Percentiles rank a stretch among this genome's conserved stretches.
Evolutionary conservation across 2,329 filamentous ascomycete species (phyloP).

Genomic region (Xylaria digitata): DNA sequence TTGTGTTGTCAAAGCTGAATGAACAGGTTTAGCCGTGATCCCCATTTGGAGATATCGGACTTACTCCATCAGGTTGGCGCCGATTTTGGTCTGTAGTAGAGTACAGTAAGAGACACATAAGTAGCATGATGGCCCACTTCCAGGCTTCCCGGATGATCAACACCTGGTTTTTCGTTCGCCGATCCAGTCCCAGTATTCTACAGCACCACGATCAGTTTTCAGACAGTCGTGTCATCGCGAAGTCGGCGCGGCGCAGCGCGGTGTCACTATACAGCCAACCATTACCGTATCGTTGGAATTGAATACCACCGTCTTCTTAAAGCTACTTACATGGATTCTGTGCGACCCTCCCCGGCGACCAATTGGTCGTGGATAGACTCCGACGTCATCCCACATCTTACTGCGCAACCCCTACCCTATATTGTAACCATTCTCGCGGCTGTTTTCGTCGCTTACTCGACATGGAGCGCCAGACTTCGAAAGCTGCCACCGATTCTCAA

Average conservation of each 20-base stretch:
- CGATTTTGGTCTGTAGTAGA: not conserved
- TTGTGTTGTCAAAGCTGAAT: not conserved
- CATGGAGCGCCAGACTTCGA: constrained; percentile 19
- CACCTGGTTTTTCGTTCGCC: not conserved
- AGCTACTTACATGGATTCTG: constrained; percentile 12
- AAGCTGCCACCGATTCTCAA: constrained; percentile 36
- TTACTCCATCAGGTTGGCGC: constrained; percentile 30
- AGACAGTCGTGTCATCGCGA: constrained; percentile 6
- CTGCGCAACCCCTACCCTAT: constrained; percentile 22
- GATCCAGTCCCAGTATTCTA: not conserved
- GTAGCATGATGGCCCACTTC: constrained; percentile 12
- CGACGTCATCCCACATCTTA: constrained; percentile 23
- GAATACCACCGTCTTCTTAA: not conserved
- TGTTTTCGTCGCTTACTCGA: constrained; percentile 19
- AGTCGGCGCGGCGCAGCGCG: not conserved
- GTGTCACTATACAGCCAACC: not conserved
- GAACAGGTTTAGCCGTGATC: not conserved
- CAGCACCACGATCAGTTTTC: not conserved
- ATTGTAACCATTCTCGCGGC: constrained; percentile 20
- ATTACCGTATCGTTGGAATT: not conserved
- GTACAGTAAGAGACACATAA: constrained; percentile 16
- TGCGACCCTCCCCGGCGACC: constrained; percentile 30
- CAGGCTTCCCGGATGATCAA: not conserved
- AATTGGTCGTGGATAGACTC: constrained; percentile 31
- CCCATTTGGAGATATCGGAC: constrained; percentile 23